Base-by-base conservation (phyloP, 441 rosid genomes). In the Manihot esculenta region DNA sequence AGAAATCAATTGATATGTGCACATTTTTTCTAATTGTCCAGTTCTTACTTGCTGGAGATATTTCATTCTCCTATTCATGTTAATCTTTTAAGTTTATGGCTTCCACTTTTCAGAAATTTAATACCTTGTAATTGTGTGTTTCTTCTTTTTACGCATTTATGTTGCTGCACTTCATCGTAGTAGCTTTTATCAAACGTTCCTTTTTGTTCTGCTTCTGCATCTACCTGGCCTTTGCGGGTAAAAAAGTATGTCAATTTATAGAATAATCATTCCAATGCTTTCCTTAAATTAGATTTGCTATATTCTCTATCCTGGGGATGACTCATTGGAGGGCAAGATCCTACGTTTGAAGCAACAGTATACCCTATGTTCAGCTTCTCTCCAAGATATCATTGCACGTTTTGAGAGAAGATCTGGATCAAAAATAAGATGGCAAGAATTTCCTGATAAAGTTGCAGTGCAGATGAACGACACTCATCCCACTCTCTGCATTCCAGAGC, bases 291-390 rank as follows among this genome's bases (percentile, higher is more conserved):
- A 94, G 99, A 87, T 92, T 62, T 94, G 98, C 84, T 78, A 83
- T 68, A 69, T 89, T 78, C 93, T 94, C 59, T 94, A 94, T 74
- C 99, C 99, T 35, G 99, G 99, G 71, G 99, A 94, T 84, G 97
- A 90, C 69, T 89, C 99, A 10, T 14, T 62, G 59, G 97, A 94
- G 83, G 99, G 99, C 60, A 92, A 90, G 85, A 74, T 75, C 49
- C 97, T 94, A 63, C 93, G 99, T 48, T 82, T 94, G 80, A 92
- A 94, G 88, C 99, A 94, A 80, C 99, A 94, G 54, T 94, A 92
- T 70, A 92, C 96, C 76, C 76, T 92, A 71, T 92, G 98, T 77
- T 94, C 99, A 44, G 99, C 99, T 64, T 94, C 99, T 71, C 89
- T 94, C 51, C 98, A 94, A 81, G 99, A 92, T 80, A 92, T 94